Evolutionary conservation across 352 stramenopile genomes (phyloP), one percentile per base, ranked within the genome.

Genomic region (Peronospora tabacina): DNA sequence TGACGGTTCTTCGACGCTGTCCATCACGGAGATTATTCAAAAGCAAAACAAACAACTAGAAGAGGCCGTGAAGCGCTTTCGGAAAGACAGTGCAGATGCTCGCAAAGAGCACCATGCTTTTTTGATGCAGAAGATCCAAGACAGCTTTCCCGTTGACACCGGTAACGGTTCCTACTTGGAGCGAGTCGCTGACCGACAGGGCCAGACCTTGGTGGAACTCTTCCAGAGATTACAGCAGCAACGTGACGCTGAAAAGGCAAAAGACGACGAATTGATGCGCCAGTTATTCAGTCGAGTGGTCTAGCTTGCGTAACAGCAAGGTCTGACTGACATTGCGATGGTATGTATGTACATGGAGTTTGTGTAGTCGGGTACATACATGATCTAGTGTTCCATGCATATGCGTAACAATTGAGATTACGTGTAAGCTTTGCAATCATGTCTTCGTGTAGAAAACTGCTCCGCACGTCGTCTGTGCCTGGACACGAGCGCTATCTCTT

Each of bases 401-500:
- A 41, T 58, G 35, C 29, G 46, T 24, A 40, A 44, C 17, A 53
- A 38, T 39, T 64, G 19, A 56, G 17, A 7, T 50, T 19, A 35
- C 12, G 5, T 4, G 34, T 6, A 15, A 30, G 42, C 15, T 40
- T 41, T 17, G 30, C 32, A 26, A 11, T 53, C 30, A 52, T 39
- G 12, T 8, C 45, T 66, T 58, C 42, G 44, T 42, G 55, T 69
- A 72, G 38, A 82, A 72, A 16, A 82, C 40, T 13, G 63, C 70
- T 12, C 61, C 70, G 22, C 68, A 76, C 26, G 58, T 78, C 42
- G 70, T 82, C 33, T 76, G 62, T 32, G 56, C 62, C 52, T 82
- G 68, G 3, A 82, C 29, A 20, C 69, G 52, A 17, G 55, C 16
- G 13, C 26, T 19, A 7, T 46, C 54, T 17, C 13, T 38, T 10